phyloP scores from a whole-genome alignment of 2,329 filamentous ascomycete species.

The Akanthomyces muscarius region DNA sequence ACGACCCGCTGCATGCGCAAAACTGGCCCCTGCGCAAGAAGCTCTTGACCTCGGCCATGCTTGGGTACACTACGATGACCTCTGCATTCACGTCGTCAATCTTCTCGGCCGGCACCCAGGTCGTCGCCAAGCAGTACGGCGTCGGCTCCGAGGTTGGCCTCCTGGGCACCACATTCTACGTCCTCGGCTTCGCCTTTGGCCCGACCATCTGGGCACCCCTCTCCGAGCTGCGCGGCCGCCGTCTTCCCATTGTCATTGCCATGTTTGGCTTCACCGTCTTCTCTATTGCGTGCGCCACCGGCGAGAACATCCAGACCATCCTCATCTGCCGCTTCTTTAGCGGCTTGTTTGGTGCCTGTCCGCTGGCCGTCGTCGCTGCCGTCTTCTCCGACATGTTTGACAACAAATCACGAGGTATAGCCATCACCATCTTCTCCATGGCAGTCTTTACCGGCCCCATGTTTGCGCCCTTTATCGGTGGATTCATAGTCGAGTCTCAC shows the following conservation, averaged over 20 bases:
- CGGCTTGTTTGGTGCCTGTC: slow-evolving; percentile 68
- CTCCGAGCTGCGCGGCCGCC: slow-evolving; percentile 66
- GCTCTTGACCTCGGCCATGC: slow-evolving; percentile 61
- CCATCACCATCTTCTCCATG: slow-evolving; percentile 43
- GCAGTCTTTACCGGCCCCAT: slow-evolving; percentile 62
- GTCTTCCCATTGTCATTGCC: slow-evolving; percentile 55
- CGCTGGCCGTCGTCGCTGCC: slow-evolving; percentile 64
- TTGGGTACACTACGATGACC: slow-evolving; percentile 70
- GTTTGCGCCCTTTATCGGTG: slow-evolving; percentile 64
- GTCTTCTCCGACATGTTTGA: slow-evolving; percentile 71
- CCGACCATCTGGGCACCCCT: slow-evolving; percentile 70
- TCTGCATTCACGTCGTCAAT: slow-evolving; percentile 71
- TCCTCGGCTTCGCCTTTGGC: slow-evolving; percentile 68
- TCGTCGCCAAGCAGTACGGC: slow-evolving; percentile 54
- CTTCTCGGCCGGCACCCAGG: slow-evolving; percentile 62
- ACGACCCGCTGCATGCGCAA: slow-evolving; percentile 80
- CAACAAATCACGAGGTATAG: slow-evolving; percentile 55
- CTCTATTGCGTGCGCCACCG: slow-evolving; percentile 60
- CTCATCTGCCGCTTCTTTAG: slow-evolving; percentile 69
- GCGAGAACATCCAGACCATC: slow-evolving; percentile 65
- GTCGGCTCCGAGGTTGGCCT: slow-evolving; percentile 60
- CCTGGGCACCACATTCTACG: slow-evolving; percentile 64
- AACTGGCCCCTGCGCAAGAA: slow-evolving; percentile 84
- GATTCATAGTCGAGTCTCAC: slow-evolving; percentile 59
- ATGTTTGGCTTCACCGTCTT: slow-evolving; percentile 70